phyloP scores from a whole-genome alignment of 176 grass and related monocot genomes.

The Ananas comosus region DNA sequence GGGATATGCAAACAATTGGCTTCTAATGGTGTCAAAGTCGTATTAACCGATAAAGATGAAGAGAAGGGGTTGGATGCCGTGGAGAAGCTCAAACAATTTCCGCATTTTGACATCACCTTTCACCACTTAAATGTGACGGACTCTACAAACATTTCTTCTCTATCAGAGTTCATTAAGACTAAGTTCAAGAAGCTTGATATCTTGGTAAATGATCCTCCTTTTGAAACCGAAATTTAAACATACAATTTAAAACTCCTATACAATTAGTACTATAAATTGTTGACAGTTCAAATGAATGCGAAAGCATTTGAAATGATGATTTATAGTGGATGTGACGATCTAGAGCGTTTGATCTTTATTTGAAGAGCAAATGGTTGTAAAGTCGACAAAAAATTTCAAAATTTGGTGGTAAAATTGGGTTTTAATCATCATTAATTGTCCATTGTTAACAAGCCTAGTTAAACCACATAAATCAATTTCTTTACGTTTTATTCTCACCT shows the following conservation, averaged over 20 bases:
- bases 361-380: no score
- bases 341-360: no score
- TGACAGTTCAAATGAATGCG: no score
- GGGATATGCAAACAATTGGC: conserved; percentile 47
- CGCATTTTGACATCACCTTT: conserved; percentile 18
- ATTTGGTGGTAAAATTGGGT: no score
- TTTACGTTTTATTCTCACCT: no score
- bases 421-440: no score
- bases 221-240: background rate
- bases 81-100: conserved; percentile 14
- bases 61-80: conserved; percentile 28
- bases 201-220: background rate
- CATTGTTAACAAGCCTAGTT: no score
- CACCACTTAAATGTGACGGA: conserved; percentile 45
- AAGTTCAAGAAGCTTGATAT: conserved; percentile 41
- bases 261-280: background rate
- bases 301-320: no score
- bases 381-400: no score
- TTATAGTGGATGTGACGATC: no score
- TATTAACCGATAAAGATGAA: conserved; percentile 45
- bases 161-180: conserved; percentile 25
- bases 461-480: no score
- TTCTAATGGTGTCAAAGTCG: conserved; percentile 25
- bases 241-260: background rate
- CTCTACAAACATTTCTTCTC: conserved; percentile 18